Conservation (phyloP, 306 rosid species). For the Cercis canadensis region DNA sequence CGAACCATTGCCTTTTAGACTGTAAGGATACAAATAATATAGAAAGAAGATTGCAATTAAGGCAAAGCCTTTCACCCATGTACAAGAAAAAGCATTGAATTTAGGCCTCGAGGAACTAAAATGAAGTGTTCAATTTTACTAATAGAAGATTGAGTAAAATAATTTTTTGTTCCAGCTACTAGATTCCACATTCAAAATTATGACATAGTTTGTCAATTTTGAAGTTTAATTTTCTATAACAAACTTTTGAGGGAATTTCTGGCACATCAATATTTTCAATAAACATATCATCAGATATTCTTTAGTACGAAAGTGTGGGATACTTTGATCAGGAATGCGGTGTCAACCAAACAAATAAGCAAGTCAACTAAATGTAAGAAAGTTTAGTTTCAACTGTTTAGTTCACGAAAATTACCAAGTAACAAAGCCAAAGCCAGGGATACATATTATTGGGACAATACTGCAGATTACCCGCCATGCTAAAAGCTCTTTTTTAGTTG, state of each 20-base stretch:
- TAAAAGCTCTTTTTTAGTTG: neutral
- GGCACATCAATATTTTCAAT: neutral
- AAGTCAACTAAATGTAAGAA: neutral
- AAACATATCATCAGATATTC: neutral
- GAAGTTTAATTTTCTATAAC: neutral
- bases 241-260: neutral
- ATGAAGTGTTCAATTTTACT: neutral
- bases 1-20: slow-evolving; percentile 54
- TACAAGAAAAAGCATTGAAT: slow-evolving; percentile 2
- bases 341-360: neutral
- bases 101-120: neutral
- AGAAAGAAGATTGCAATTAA: slow-evolving; percentile 10
- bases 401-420: slow-evolving; percentile 16
- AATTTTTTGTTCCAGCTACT: neutral
- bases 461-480: neutral
- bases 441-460: neutral
- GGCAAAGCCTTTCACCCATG: slow-evolving; percentile 7
- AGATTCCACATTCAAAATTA: slow-evolving; percentile 15
- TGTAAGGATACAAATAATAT: slow-evolving; percentile 33
- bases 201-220: neutral
- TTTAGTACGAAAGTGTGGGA: neutral
- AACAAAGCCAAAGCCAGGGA: neutral
- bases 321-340: neutral
- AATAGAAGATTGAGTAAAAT: slow-evolving; percentile 2
- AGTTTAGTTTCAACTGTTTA: neutral